Conservation (phyloP, 2,329 filamentous ascomycete genomes). For the Beauveria brongniartii region DNA sequence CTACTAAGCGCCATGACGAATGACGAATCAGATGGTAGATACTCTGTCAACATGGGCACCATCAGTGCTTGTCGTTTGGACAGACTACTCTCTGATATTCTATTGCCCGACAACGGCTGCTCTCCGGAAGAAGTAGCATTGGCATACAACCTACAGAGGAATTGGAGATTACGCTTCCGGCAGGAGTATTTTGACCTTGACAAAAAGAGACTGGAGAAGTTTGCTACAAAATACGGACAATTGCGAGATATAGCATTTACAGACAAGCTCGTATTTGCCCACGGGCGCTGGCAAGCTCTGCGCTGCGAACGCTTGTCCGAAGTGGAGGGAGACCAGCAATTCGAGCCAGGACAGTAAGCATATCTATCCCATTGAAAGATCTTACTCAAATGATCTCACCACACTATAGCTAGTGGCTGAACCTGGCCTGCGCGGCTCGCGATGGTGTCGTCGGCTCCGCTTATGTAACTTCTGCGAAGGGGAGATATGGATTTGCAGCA, state of each 20-base stretch:
- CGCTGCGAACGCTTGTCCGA: slow-evolving; percentile 28
- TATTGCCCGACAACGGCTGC: slow-evolving; percentile 19
- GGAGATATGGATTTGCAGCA: slow-evolving; percentile 36
- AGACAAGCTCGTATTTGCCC: slow-evolving; percentile 20
- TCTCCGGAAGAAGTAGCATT: slow-evolving; percentile 22
- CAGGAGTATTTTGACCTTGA: slow-evolving; percentile 39
- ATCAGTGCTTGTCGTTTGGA: slow-evolving; percentile 33
- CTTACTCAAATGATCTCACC: neutral
- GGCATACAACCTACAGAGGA: slow-evolving; percentile 25
- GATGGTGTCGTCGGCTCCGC: slow-evolving; percentile 44
- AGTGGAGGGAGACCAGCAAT: slow-evolving; percentile 32
- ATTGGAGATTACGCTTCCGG: slow-evolving; percentile 37
- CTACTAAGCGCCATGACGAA: slow-evolving; percentile 31
- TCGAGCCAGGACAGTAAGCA: slow-evolving; percentile 43
- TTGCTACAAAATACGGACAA: slow-evolving; percentile 27
- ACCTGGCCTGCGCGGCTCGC: slow-evolving; percentile 45
- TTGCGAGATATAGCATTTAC: slow-evolving; percentile 35
- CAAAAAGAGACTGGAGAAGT: slow-evolving; percentile 28
- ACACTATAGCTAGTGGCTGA: slow-evolving; percentile 46
- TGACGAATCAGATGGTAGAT: slow-evolving; percentile 28
- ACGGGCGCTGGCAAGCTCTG: slow-evolving; percentile 30
- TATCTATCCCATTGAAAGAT: neutral
- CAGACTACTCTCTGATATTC: slow-evolving; percentile 34
- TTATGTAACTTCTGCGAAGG: slow-evolving; percentile 36
- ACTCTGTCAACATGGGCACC: slow-evolving; percentile 29